phyloP scores from a whole-genome alignment of 1,284 basidiomycete genomes.

The Ceratobasidium sp. region DNA sequence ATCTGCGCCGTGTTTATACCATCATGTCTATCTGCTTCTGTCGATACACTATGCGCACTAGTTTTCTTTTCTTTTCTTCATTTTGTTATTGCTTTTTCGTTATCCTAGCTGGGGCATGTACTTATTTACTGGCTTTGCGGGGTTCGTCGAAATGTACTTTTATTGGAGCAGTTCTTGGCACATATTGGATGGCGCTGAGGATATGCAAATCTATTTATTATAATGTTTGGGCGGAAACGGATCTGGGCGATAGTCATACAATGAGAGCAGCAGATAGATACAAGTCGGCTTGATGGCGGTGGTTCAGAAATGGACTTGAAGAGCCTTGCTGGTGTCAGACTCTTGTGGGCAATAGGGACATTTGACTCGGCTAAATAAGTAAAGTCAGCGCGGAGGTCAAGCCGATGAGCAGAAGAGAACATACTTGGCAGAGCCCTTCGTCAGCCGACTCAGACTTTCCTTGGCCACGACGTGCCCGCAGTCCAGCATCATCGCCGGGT shows the following conservation, averaged over 20 bases:
- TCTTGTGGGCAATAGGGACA: slow-evolving; percentile 91
- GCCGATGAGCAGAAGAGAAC: slow-evolving; percentile 49
- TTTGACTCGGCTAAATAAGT: slow-evolving; percentile 70
- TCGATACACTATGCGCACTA: slow-evolving; percentile 27
- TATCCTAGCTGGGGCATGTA: slow-evolving; percentile 26
- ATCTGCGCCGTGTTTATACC: neutral
- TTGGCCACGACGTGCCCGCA: slow-evolving; percentile 95
- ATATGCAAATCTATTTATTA: slow-evolving; percentile 34
- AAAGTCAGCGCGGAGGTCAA: neutral
- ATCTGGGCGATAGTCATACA: slow-evolving; percentile 9
- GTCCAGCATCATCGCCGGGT: slow-evolving; percentile 96
- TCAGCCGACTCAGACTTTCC: slow-evolving; percentile 85
- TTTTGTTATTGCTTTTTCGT: slow-evolving; percentile 31
- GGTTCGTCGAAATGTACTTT: slow-evolving; percentile 26
- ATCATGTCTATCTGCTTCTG: slow-evolving; percentile 30
- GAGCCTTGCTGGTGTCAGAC: slow-evolving; percentile 62
- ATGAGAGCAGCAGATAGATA: neutral
- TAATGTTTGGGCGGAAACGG: neutral
- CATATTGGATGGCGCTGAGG: neutral
- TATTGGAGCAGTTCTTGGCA: slow-evolving; percentile 8
- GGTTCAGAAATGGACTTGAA: slow-evolving; percentile 75
- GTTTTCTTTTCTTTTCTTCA: slow-evolving; percentile 11
- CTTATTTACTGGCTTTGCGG: slow-evolving; percentile 29
- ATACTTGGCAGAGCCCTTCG: slow-evolving; percentile 80
- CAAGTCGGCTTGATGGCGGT: neutral